These are phyloP conservation scores for Dryas drummondii DNA, from an alignment of 306 rosid species.

Conservation along the genomic window DNA sequence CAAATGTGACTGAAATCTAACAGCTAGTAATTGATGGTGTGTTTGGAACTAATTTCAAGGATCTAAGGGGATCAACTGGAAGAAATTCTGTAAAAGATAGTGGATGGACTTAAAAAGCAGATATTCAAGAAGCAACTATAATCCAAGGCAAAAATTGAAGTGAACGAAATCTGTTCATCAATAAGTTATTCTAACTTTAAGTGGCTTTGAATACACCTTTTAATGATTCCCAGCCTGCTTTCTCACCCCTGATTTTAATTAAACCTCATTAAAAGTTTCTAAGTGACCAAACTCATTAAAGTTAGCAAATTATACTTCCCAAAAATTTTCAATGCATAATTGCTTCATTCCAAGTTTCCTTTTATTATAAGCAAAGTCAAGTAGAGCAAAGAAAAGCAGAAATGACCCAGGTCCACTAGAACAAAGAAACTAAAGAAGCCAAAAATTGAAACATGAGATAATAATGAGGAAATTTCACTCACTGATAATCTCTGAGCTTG, in stretches of 20 bases:
- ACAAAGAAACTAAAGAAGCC: neutral
- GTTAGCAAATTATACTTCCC: slow-evolving; percentile 11
- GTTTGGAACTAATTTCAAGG: neutral
- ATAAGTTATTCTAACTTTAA: slow-evolving; percentile 46
- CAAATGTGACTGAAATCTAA: no score
- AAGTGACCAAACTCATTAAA: slow-evolving; percentile 11
- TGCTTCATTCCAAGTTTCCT: slow-evolving; percentile 5
- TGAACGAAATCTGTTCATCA: slow-evolving; percentile 31
- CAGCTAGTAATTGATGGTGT: neutral
- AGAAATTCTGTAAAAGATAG: neutral
- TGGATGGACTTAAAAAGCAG: slow-evolving; percentile 1
- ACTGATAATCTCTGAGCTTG: slow-evolving; percentile 51
- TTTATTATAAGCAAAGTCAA: slow-evolving; percentile 15
- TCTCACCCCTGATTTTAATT: slow-evolving; percentile 24
- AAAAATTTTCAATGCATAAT: neutral
- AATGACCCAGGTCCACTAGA: neutral
- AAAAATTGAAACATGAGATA: neutral
- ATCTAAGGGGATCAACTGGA: slow-evolving; percentile 4
- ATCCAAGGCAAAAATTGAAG: slow-evolving; percentile 37
- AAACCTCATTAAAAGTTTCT: slow-evolving; percentile 16
- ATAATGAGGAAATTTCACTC: slow-evolving; percentile 32
- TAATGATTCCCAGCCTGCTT: slow-evolving; percentile 39
- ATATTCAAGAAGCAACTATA: slow-evolving; percentile 6
- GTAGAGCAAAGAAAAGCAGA: neutral
- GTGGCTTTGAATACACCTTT: slow-evolving; percentile 43